Base-by-base conservation (phyloP, 1,139 yeast species). In the Magnusiomyces suaveolens region DNA sequence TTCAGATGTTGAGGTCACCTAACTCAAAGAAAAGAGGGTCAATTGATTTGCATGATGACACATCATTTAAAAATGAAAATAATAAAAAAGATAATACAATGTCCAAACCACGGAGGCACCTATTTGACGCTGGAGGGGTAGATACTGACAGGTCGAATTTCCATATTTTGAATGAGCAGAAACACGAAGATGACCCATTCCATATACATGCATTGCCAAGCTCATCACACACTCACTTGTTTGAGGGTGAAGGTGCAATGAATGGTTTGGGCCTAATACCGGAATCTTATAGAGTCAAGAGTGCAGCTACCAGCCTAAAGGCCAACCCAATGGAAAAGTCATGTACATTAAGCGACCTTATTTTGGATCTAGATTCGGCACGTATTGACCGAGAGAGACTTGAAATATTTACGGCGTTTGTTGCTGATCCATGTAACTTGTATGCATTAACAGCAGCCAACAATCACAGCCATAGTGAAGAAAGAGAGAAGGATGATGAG, bases 371-470 rank as follows among this genome's bases (percentile, higher is more conserved):
- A 3, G 49, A 38, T n/a, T 26, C n/a, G 2, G 52, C 54, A 1
- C 48, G 54, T 16, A 26, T 52, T 2, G 54, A 52, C 21, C 54
- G 54, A 21, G 54, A 52, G 24, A 50, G 54, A 16, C 50, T 51
- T 4, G 50, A 51, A 4, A 16, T 51, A 23, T 32, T 51, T 2
- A 48, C 46, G 10, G 12, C 41, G 26, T 44, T 52, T 36, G 52
- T 52, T 25, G 23, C 29, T 32, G 39, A 51, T 32, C 2, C 39
- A 41, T 2, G 39, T 20, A 25, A 14, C 29, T n/a, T 33, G 23
- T 23, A 36, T 3, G 49, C 51, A 21, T 43, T 52, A 18, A 47
- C 32, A 2, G 51, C 43, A 18, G 44, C 46, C 24, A 38, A 38
- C 2, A n/a, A n/a, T n/a, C n/a, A 29, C 12, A 29, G 36, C 12